phyloP scores from a whole-genome alignment of 176 grass and related monocot genomes.

The Rhynchospora breviuscula region DNA sequence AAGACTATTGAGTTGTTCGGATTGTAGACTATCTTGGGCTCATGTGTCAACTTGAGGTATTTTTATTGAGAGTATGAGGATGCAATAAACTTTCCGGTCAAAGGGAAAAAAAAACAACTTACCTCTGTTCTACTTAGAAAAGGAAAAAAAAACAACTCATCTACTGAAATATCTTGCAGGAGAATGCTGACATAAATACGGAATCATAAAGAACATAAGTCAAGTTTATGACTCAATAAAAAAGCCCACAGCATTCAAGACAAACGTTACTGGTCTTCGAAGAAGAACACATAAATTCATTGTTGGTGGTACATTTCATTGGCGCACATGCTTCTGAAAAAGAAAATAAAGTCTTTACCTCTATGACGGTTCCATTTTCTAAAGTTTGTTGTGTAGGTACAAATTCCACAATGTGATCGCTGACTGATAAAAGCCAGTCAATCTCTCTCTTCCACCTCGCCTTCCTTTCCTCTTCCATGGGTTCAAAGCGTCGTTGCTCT shows the following conservation, averaged over 20 bases:
- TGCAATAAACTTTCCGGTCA: not conserved
- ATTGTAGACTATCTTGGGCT: not conserved
- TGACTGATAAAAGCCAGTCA: conserved; percentile 79
- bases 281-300: not conserved
- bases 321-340: not conserved
- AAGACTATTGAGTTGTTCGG: not conserved
- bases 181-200: not conserved
- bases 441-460: conserved; percentile 70
- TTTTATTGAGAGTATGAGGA: not conserved
- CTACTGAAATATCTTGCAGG: not conserved
- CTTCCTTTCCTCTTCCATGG: conserved; percentile 66
- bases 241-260: not conserved
- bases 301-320: not conserved
- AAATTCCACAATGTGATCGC: conserved; percentile 81
- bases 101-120: not conserved
- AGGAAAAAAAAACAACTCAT: not conserved
- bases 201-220: not conserved
- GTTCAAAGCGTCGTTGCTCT: conserved; percentile 65
- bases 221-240: not conserved
- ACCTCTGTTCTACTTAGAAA: no score
- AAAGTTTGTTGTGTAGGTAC: conserved; percentile 57
- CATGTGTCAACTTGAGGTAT: not conserved
- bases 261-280: not conserved
- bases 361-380: conserved; percentile 58
- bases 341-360: conserved; percentile 31